Base-by-base conservation (phyloP, 2,329 filamentous ascomycete species). In the Pseudopyricularia cyperi region DNA sequence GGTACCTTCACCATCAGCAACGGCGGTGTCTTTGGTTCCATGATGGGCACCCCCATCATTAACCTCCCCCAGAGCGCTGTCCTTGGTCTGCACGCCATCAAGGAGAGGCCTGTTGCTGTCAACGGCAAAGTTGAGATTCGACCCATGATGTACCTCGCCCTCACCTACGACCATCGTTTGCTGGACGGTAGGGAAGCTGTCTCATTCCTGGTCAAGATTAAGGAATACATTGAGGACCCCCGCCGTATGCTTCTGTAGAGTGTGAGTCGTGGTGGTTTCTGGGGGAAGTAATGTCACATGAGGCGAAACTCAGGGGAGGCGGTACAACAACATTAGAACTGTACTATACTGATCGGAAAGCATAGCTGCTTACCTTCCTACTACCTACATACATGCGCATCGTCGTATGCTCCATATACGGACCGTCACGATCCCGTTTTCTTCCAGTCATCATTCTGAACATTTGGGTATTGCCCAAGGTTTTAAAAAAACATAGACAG, bases 91-190 rank as follows among this genome's bases (percentile, higher is more conserved):
- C 91, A 98, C 67, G 89, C 91, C 47, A 96, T 96, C 71, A 98
- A 98, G 75, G 89, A 98, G 52, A 87, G 86, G 62, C 83, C 91
- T 3, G 82, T 96, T 51, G 91, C 79, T 26, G 76, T 97, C 56
- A 89, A 97, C 63, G 93, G 93, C 63, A 94, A 96, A 74, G 76
- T 97, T 53, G 90, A 96, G 68, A 87, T 95, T 60, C 81, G 93
- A 59, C 93, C 93, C n/a, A 97, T 98, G 89, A 98, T 98, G 93
- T 97, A 95, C 69, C 80, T 98, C 57, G 93, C 93, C 42, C 77
- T 98, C 55, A 98, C 93, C 14, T 98, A 98, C 65, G 93, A 98
- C 67, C 93, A 98, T 72, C 87, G 93, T 65, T 80, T 98, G 49
- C 76, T 98, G 24, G 93, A 97, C 67, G 93, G 93, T 50, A 82